Conservation (phyloP, 2,329 filamentous ascomycete species). For the Paraphaeosphaeria sporulosa region DNA sequence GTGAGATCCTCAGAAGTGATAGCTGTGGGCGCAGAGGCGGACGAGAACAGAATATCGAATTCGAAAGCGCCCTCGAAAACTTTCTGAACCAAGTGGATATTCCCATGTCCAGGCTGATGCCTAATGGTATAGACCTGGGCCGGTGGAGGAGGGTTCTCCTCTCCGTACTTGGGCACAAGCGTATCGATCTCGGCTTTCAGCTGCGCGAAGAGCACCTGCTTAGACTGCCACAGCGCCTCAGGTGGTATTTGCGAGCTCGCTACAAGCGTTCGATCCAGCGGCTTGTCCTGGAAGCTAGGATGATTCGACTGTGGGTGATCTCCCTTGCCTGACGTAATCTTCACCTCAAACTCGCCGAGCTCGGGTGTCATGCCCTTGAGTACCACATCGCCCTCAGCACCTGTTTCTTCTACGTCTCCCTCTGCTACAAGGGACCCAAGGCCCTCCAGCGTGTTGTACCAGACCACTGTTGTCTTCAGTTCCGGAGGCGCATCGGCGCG, state of each 20-base stretch:
- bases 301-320: constrained; percentile 65
- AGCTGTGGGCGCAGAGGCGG: constrained; percentile 67
- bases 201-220: constrained; percentile 69
- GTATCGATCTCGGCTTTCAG: constrained; percentile 70
- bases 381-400: constrained; percentile 68
- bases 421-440: constrained; percentile 70
- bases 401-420: constrained; percentile 51
- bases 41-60: constrained; percentile 92
- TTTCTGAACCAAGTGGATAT: constrained; percentile 89
- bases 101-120: constrained; percentile 74
- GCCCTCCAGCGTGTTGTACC: constrained; percentile 84
- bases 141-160: constrained; percentile 74
- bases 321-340: constrained; percentile 76
- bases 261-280: constrained; percentile 78
- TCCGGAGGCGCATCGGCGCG: constrained; percentile 71
- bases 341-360: constrained; percentile 81
- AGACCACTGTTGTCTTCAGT: constrained; percentile 78
- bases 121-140: constrained; percentile 83
- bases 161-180: constrained; percentile 65
- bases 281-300: constrained; percentile 71
- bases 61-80: constrained; percentile 88
- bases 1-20: constrained; percentile 71
- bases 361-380: constrained; percentile 74
- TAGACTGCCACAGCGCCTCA: constrained; percentile 83
- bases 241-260: constrained; percentile 72